Base-by-base conservation (phyloP, 2,329 filamentous ascomycete genomes). In the Aspergillus niger region DNA sequence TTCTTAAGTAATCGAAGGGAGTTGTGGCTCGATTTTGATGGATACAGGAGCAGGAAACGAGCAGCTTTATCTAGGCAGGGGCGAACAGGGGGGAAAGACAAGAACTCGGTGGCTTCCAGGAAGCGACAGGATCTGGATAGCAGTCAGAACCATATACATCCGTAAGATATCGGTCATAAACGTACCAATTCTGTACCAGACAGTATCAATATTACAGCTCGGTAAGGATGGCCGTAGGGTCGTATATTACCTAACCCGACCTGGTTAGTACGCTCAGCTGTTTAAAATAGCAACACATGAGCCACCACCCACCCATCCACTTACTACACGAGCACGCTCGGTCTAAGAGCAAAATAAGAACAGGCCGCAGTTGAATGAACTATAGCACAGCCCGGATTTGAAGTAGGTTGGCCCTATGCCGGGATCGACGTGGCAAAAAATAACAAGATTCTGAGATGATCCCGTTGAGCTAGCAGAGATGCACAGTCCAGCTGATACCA, bases 211-310 rank as follows among this genome's bases (percentile, higher is more conserved):
- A 64, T 52, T 20, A 10, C 50, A 10, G 38, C 13, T 6, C 8
- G 8, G 3, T 44, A 47, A 55, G 36, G 26, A 30, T 26, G 13
- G 47, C 10, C 17, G 17, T 20, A 20, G 32, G 24, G 24, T 7
- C n/a, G 49, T 24, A 36, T 59, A 57, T 38, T 20, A 44, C 2
- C 36, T 60, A 55, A 20, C 56, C 48, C 15, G 13, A 28, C 2
- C 5, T 11, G 47, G 60, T 62, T 57, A 62, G 60, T 38, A n/a
- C 22, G 20, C 36, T 55, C 52, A 32, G 56, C 41, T 30, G 30
- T 61, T 48, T 49, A 61, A 63, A 64, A 64, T 63, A 64, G 58
- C 55, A 62, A 58, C 57, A 52, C 20, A 20, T 15, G 20, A n/a
- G 17, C 17, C 17, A 20, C 17, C 17, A 20, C 28, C 44, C 15